Evolutionary conservation across 106 monocot genomes (phyloP), one percentile per base, ranked within the genome.

Genomic region (Hemerocallis citrina): DNA sequence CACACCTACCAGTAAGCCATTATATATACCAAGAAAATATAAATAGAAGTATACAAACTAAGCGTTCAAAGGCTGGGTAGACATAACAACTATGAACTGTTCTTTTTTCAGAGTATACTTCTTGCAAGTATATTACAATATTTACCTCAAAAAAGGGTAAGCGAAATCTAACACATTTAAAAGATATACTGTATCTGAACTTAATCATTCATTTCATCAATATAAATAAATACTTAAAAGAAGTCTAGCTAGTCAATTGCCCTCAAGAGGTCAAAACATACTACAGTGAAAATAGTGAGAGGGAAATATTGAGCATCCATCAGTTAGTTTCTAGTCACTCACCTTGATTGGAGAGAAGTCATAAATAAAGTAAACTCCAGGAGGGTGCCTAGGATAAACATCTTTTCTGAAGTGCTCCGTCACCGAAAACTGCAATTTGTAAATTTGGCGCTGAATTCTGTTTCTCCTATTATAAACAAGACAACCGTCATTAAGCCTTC

Each of bases 281-380:
- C 15, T 11, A 4, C 7, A 48, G 19, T 54, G 27, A 12, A 1
- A 11, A 24, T 4, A 12, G 10, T 20, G 9, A 20, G 21, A 19
- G 25, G 25, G 22, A 24, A 10, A 49, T 24, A 46, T 4, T 25
- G 9, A 49, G 9, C 49, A 24, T 49, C 3, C 24, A 25, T 16
- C 24, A 49, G 24, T 49, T 23, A 47, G 12, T 0, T 0, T 9
- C 20, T 16, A 17, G 2, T 45, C 17, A 69, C 52, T 68, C 29
- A 84, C 92, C 89, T 93, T 88, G 27, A 93, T 93, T 30, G 93
- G 93, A 44, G 88, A 88, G 38, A 93, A 93, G 50, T 93, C 88
- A 59, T 88, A 93, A 48, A 85, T 66, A 74, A 93, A 88, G 66
- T 74, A 89, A 34, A 89, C 77, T 16, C 88, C 93, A 66, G 79